phyloP scores from a whole-genome alignment of 108 stramenopile species.

The Parietichytrium sp. region DNA sequence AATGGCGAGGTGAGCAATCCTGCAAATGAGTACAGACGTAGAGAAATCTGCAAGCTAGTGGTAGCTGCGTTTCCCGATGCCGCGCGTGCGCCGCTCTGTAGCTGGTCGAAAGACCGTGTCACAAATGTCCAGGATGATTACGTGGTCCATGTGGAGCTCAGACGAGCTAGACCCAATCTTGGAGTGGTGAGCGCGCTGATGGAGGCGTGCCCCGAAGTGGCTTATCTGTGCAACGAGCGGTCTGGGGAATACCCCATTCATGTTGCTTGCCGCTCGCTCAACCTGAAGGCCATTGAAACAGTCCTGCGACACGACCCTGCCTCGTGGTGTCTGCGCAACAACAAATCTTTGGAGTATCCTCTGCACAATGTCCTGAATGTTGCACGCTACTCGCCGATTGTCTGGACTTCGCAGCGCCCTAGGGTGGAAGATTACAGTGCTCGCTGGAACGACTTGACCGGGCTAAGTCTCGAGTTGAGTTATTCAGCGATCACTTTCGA shows the following conservation, averaged over 20 bases:
- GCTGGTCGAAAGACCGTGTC: too few species aligned
- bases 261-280: background rate
- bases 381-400: background rate
- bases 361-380: background rate
- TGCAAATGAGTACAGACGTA: too few species aligned
- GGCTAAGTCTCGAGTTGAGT: background rate
- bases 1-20: too few species aligned
- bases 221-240: background rate
- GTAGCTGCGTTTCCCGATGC: too few species aligned
- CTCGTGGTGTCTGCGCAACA: background rate
- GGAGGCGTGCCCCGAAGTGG: background rate
- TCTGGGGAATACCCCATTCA: conserved; percentile 18
- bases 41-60: too few species aligned
- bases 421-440: background rate
- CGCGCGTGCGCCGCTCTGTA: too few species aligned
- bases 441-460: background rate
- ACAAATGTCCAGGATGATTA: conserved; percentile 7
- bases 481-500: background rate
- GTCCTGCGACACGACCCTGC: conserved; percentile 21
- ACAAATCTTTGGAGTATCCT: conserved; percentile 5
- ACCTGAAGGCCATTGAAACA: background rate
- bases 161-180: background rate
- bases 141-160: background rate
- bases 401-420: background rate
- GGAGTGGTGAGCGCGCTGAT: background rate